Conservation (phyloP, 1,139 yeast species). For the Kazachstania sp. region DNA sequence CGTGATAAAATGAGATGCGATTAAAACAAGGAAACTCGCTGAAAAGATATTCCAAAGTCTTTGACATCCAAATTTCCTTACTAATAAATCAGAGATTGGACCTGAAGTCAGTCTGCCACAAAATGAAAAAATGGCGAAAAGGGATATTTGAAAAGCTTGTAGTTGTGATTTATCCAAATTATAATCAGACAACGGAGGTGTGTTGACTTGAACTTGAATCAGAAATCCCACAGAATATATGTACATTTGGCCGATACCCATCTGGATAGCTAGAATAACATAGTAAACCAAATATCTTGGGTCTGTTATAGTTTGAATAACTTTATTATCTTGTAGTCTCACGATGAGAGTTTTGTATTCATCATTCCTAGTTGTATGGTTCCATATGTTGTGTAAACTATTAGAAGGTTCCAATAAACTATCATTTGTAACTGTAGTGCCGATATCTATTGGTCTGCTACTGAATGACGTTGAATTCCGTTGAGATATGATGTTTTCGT, state of each 20-base stretch:
- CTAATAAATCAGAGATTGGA: conserved; percentile 53
- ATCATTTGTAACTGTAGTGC: too few relatives aligned
- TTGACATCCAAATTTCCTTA: conserved; percentile 43
- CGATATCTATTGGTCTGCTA: neutral
- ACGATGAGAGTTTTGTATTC: neutral
- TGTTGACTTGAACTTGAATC: conserved; percentile 44
- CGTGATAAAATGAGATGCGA: conserved; percentile 37
- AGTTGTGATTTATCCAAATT: conserved; percentile 32
- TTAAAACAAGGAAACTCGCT: conserved; percentile 41
- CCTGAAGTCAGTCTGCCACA: conserved; percentile 64
- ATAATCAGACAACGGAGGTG: conserved; percentile 22
- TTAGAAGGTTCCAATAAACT: neutral
- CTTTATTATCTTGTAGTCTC: neutral
- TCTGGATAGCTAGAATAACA: conserved; percentile 49
- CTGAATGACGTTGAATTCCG: neutral
- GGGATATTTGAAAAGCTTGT: conserved; percentile 66
- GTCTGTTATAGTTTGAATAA: conserved; percentile 11
- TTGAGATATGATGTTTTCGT: neutral
- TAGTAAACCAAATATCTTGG: conserved; percentile 41
- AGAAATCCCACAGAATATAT: conserved; percentile 68
- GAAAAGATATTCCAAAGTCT: conserved; percentile 60
- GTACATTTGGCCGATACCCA: conserved; percentile 73
- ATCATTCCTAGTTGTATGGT: neutral
- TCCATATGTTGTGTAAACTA: neutral
- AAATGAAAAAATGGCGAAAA: conserved; percentile 60